Conservation (phyloP, 306 rosid genomes). For the Casuarina cunninghamiana region DNA sequence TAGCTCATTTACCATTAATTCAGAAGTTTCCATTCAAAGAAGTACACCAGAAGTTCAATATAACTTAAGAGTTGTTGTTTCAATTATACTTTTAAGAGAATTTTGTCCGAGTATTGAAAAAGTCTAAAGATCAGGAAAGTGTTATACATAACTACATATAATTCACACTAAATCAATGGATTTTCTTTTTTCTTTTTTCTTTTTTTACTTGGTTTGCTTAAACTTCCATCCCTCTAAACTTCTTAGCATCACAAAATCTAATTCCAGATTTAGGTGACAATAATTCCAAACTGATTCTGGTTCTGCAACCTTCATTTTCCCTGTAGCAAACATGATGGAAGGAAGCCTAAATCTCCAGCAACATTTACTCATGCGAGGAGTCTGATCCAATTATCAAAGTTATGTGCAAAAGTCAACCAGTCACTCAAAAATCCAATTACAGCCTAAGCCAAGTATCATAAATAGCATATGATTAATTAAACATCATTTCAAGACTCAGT, state of each 20-base stretch:
- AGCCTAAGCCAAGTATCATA: neutral
- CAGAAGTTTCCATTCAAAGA: neutral
- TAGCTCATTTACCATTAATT: neutral
- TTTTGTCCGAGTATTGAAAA: neutral
- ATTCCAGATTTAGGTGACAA: neutral
- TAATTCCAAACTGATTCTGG: neutral
- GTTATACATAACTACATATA: too few species aligned
- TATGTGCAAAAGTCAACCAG: neutral
- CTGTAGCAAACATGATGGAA: neutral
- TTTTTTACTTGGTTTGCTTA: neutral
- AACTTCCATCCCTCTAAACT: neutral
- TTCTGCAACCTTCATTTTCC: neutral
- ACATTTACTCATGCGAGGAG: neutral
- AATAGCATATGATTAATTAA: neutral
- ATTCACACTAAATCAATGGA: neutral
- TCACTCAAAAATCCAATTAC: neutral
- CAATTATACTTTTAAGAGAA: neutral
- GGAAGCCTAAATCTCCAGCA: constrained; percentile 4
- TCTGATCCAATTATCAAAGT: neutral
- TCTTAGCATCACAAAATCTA: neutral
- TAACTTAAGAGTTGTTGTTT: neutral
- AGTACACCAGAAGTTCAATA: neutral
- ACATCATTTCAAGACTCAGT: neutral
- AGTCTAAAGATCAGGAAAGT: neutral
- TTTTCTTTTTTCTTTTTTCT: neutral